Base-by-base conservation (phyloP, 1,139 yeast genomes). In the Sugiyamaella paludigena region DNA sequence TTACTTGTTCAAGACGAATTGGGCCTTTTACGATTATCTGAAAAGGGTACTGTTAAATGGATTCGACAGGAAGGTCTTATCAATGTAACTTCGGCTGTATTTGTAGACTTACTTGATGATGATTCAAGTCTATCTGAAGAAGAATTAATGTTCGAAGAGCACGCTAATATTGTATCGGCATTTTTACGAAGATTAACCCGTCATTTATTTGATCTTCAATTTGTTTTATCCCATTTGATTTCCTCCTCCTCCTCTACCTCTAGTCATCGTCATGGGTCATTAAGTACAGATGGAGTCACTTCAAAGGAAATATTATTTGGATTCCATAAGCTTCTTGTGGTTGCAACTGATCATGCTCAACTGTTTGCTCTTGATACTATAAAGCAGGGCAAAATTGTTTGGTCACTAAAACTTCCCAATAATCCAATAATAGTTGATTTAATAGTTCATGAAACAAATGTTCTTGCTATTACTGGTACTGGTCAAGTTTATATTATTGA, bases 1-100 rank as follows among this genome's bases (percentile, higher is more conserved):
- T 15, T 31, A 4, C 27, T 42, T 7, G 16, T 15, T 5, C 45
- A 42, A 12, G 36, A 32, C 36, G 45, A 35, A 8, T 28, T 35
- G 16, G 45, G 45, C 9, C 11, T 29, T 29, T 36, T 42, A 16
- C 33, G 24, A 13, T 26, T 41, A 7, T 8, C 12, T 4, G 19
- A 7, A 29, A 13, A 12, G 8, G 16, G 12, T 16, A 26, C 11
- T 2, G 29, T 27, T 28, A n/a, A 11, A 10, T 80, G 84, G 84
- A 40, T 55, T 2, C 70, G 75, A 45, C 81, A 79, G 55, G 80
- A 75, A 56, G 73, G 80, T 0, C 52, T 77, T 8, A 66, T 76
- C 6, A 59, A 70, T 27, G 65, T 74, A 3, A 62, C 63, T 4
- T 73, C 73, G 12, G 69, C 70, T 31, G 62, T 71, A 2, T 64